Evolutionary conservation across 202 grass and related monocot species (phyloP).

Genomic region (Zizania palustris): DNA sequence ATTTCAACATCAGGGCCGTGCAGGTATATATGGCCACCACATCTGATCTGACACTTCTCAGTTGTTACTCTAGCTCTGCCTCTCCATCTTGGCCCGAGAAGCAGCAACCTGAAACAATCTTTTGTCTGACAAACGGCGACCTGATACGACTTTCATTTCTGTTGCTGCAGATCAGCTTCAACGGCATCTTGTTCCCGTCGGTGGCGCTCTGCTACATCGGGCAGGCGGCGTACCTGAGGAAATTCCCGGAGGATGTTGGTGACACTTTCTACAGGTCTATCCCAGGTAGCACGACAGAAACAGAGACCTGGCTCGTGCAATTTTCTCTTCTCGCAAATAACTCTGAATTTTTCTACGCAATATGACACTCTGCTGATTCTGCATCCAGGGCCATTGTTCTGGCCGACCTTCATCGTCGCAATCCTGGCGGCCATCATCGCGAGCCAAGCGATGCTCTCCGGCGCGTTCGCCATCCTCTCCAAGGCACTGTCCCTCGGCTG

Average conservation of each 20-base stretch:
- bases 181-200: conserved; percentile 59
- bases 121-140: neutral
- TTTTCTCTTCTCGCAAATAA: neutral
- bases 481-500: conserved; percentile 75
- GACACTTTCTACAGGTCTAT: conserved; percentile 76
- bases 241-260: conserved; percentile 49
- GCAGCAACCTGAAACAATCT: neutral
- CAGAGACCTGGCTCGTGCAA: neutral
- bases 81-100: neutral
- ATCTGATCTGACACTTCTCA: neutral
- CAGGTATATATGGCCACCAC: conserved; percentile 56
- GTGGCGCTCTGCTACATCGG: conserved; percentile 76
- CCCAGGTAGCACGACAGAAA: conserved; percentile 51
- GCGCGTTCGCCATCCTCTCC: conserved; percentile 74
- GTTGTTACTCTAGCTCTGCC: neutral
- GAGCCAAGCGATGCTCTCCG: conserved; percentile 95
- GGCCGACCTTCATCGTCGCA: conserved; percentile 73
- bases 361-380: neutral
- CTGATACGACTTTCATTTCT: conserved; percentile 7
- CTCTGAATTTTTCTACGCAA: conserved; percentile 11
- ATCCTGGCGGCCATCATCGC: conserved; percentile 79
- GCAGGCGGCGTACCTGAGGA: conserved; percentile 75
- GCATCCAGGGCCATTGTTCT: conserved; percentile 64
- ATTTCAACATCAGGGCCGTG: conserved; percentile 76
- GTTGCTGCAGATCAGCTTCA: conserved; percentile 68